phyloP scores from a whole-genome alignment of 805 yeast genomes.

The Starmerella bombicola region DNA sequence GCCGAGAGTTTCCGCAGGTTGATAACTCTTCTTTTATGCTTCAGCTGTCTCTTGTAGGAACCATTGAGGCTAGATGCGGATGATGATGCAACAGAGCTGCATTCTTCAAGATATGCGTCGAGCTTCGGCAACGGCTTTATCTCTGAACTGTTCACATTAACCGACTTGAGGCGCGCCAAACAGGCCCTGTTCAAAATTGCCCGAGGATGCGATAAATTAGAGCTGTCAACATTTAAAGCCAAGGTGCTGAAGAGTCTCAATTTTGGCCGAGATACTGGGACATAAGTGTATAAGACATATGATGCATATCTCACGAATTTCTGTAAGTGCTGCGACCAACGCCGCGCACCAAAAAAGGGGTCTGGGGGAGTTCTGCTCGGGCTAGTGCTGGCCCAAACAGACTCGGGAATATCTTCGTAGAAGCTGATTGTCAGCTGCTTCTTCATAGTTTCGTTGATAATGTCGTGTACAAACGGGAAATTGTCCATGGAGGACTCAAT shows the following conservation, averaged over 20 bases:
- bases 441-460: conserved; percentile 21
- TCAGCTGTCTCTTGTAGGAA: background rate
- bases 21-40: conserved; percentile 16
- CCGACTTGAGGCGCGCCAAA: conserved; percentile 1
- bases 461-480: conserved; percentile 25
- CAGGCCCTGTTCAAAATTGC: conserved; percentile 11
- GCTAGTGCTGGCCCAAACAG: conserved; percentile 24
- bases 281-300: conserved; percentile 1
- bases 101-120: background rate
- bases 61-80: background rate
- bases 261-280: conserved; percentile 4
- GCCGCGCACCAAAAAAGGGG: conserved; percentile 21
- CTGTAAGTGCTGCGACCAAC: conserved; percentile 20
- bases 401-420: conserved; percentile 29
- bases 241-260: conserved; percentile 14
- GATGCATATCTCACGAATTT: conserved; percentile 8
- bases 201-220: conserved; percentile 8
- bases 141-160: background rate
- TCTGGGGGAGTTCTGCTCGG: conserved; percentile 19
- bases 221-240: conserved; percentile 9
- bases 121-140: background rate
- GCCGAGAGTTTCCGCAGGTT: conserved; percentile 11
- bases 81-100: background rate
- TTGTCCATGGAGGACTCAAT: conserved; percentile 26
- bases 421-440: conserved; percentile 24